These are phyloP conservation scores for Sordariomycetes sp. DNA, from an alignment of 2,329 filamentous ascomycete genomes.

Conservation along the genomic window DNA sequence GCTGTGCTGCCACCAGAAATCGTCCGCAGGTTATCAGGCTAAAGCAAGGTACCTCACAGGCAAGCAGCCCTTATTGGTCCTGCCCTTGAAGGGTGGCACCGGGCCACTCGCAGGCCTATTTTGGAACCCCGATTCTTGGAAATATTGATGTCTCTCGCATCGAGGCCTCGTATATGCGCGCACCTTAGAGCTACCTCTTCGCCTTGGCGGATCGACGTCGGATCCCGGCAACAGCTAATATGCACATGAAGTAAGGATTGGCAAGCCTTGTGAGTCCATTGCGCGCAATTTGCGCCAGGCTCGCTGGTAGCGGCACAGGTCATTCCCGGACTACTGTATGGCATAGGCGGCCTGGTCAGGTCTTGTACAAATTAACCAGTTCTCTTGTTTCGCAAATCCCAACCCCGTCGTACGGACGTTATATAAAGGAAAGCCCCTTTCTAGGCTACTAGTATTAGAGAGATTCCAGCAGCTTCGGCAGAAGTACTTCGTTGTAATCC, in stretches of 20 bases:
- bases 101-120: neutral
- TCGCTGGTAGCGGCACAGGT: too few relatives aligned
- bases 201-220: neutral
- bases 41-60: neutral
- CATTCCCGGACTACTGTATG: too few relatives aligned
- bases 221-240: neutral
- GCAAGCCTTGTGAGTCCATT: neutral
- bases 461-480: neutral
- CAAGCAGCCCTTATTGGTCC: neutral
- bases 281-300: neutral
- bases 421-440: too few relatives aligned
- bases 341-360: too few relatives aligned
- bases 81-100: neutral
- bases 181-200: neutral
- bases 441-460: neutral
- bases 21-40: neutral
- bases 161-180: neutral
- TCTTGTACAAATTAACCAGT: too few relatives aligned
- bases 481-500: constrained; percentile 17
- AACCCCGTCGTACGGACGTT: too few relatives aligned
- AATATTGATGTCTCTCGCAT: neutral
- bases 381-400: too few relatives aligned
- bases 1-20: too few relatives aligned
- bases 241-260: neutral
- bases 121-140: neutral